Conservation (phyloP, 1,284 basidiomycete species). For the Gymnopus androsaceus region DNA sequence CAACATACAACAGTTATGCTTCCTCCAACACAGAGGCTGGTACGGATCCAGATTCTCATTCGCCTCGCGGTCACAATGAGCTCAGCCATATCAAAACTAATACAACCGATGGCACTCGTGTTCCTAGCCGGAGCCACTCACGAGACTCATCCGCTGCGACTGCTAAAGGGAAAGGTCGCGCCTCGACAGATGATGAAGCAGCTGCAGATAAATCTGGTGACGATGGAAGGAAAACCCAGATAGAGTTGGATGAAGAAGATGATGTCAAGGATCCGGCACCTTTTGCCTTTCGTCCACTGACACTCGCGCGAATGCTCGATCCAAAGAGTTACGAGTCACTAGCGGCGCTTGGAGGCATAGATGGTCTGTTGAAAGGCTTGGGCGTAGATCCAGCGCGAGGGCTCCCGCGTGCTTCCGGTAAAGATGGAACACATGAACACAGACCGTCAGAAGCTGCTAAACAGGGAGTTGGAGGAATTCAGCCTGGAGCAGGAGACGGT, state of each 20-base stretch:
- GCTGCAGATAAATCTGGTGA: neutral
- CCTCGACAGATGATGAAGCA: neutral
- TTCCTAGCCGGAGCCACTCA: constrained; percentile 3
- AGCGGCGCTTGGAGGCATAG: constrained; percentile 72
- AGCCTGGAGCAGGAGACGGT: constrained; percentile 33
- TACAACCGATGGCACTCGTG: constrained; percentile 16
- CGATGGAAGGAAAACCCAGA: constrained; percentile 14
- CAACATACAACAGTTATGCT: constrained; percentile 31
- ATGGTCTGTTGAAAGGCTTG: constrained; percentile 71
- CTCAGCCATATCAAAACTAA: constrained; percentile 21
- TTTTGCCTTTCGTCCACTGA: constrained; percentile 71
- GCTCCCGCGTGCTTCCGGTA: constrained; percentile 26
- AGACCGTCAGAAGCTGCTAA: constrained; percentile 12
- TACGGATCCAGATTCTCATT: constrained; percentile 31
- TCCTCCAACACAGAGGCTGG: constrained; percentile 34
- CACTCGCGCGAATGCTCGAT: constrained; percentile 86
- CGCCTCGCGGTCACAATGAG: constrained; percentile 29
- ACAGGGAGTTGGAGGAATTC: constrained; percentile 14
- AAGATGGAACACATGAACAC: neutral
- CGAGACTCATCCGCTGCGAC: constrained; percentile 1
- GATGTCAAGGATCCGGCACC: constrained; percentile 70
- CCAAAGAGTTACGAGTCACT: constrained; percentile 80
- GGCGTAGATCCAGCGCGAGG: constrained; percentile 71
- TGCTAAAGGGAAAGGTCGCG: constrained; percentile 7
- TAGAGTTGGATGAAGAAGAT: constrained; percentile 48